Percentiles rank a stretch among this genome's conserved stretches.
Evolutionary conservation across 164 flowering plant genomes (phyloP).

Genomic region (Pachysandra terminalis): DNA sequence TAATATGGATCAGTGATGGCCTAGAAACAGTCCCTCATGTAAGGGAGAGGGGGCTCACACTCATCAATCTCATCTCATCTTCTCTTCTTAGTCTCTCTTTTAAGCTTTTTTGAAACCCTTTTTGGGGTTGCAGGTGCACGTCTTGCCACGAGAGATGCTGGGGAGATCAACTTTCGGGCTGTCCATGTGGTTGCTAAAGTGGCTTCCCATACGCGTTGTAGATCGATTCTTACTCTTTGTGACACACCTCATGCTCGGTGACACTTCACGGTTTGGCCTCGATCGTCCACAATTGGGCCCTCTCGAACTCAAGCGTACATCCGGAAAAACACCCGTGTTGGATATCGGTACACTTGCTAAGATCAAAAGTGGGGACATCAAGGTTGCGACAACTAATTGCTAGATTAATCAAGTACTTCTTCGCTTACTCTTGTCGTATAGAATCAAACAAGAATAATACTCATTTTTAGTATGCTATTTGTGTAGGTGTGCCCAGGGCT

Average conservation of each 20-base stretch:
- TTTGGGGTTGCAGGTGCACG: conserved; percentile 75
- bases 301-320: conserved; percentile 55
- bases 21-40: no score
- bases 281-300: conserved; percentile 73
- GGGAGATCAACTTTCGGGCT: conserved; percentile 89
- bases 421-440: no score
- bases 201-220: conserved; percentile 75
- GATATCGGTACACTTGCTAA: conserved; percentile 85
- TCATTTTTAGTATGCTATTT: no score
- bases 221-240: conserved; percentile 62
- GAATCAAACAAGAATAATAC: no score
- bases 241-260: conserved; percentile 56
- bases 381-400: no score
- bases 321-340: conserved; percentile 91
- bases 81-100: not conserved
- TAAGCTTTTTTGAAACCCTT: conserved; percentile 3
- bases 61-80: conserved; percentile 12
- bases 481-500: conserved; percentile 54
- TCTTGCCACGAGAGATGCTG: conserved; percentile 86
- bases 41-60: conserved; percentile 15
- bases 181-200: conserved; percentile 86
- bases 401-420: no score
- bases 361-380: conserved; percentile 71
- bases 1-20: no score
- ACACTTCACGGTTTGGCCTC: conserved; percentile 63